A percentile compares a stretch with the other conserved stretches of the same genome.
phyloP scores from a whole-genome alignment of 2,329 filamentous ascomycete species.

The Fonsecaea multimorphosa region DNA sequence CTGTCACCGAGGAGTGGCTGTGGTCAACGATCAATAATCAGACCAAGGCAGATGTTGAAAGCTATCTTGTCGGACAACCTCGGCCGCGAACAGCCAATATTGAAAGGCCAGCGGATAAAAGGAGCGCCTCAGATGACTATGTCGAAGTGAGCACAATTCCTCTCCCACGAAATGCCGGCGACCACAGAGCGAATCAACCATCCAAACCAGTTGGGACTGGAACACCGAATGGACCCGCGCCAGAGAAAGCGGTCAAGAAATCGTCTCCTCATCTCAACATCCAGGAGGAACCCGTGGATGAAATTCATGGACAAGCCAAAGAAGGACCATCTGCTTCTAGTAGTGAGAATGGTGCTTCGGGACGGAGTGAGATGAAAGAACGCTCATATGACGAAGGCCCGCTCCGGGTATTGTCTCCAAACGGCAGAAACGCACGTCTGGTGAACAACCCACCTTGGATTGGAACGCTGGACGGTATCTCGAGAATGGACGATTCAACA shows the following conservation, averaged over 20 bases:
- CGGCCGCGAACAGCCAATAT: not conserved
- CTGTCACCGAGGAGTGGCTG: slow-evolving; percentile 83
- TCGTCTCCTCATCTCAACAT: not conserved
- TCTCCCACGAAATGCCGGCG: slow-evolving; percentile 17
- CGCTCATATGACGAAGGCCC: slow-evolving; percentile 26
- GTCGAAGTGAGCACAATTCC: slow-evolving; percentile 27
- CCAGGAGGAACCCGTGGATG: slow-evolving; percentile 4
- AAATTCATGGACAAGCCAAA: not conserved
- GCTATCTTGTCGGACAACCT: slow-evolving; percentile 22
- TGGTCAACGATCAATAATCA: slow-evolving; percentile 73
- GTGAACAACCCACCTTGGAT: slow-evolving; percentile 26
- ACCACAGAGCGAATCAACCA: not conserved
- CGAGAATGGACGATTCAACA: slow-evolving; percentile 20
- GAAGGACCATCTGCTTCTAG: not conserved
- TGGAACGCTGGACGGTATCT: slow-evolving; percentile 26
- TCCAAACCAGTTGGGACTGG: not conserved
- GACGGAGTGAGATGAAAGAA: slow-evolving; percentile 18
- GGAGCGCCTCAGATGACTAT: slow-evolving; percentile 7
- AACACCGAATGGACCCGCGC: not conserved
- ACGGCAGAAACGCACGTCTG: slow-evolving; percentile 29
- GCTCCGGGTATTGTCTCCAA: slow-evolving; percentile 43
- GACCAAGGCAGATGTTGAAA: slow-evolving; percentile 41
- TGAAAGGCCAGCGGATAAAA: slow-evolving; percentile 1
- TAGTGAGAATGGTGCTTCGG: not conserved
- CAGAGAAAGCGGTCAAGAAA: slow-evolving; percentile 3